Evolutionary conservation across 345 rosid genomes (phyloP).

Genomic region (thale cress (Arabidopsis thaliana)): DNA sequence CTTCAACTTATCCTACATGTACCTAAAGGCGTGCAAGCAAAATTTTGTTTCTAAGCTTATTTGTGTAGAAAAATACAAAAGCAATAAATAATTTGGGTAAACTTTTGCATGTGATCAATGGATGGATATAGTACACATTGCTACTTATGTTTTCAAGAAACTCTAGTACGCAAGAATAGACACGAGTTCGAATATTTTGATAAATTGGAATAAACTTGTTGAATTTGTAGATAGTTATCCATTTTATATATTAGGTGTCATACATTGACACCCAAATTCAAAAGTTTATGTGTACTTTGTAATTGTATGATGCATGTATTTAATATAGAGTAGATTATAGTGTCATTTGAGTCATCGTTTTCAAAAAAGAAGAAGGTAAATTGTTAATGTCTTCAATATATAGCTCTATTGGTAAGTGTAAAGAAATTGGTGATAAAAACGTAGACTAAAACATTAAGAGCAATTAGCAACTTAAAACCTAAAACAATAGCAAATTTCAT

Average conservation of each 20-base stretch:
- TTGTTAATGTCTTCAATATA: neutral
- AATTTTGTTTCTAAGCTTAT: constrained; percentile 6
- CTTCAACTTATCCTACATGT: constrained; percentile 22
- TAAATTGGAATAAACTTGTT: neutral
- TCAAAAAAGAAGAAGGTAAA: neutral
- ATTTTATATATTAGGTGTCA: neutral
- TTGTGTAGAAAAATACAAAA: constrained; percentile 36
- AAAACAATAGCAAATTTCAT: too few species aligned
- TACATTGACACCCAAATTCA: neutral
- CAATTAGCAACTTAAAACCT: too few species aligned
- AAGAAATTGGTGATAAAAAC: too few species aligned
- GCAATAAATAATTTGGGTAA: constrained; percentile 18
- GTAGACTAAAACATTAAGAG: neutral
- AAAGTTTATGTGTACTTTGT: neutral
- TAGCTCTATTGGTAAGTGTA: neutral
- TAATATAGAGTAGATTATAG: neutral
- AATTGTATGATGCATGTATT: neutral
- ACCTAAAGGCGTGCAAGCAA: constrained; percentile 26
- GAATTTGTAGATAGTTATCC: neutral
- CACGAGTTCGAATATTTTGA: constrained; percentile 5
- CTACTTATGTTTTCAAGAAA: constrained; percentile 30
- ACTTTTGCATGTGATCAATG: constrained; percentile 37
- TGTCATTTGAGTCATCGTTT: neutral
- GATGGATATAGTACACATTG: constrained; percentile 30
- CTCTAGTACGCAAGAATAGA: neutral